Percentiles rank a stretch among this genome's conserved stretches.
These are phyloP conservation scores for Articulospora tetracladia DNA, from an alignment of 495 filamentous ascomycete genomes.

Conservation along the genomic window DNA sequence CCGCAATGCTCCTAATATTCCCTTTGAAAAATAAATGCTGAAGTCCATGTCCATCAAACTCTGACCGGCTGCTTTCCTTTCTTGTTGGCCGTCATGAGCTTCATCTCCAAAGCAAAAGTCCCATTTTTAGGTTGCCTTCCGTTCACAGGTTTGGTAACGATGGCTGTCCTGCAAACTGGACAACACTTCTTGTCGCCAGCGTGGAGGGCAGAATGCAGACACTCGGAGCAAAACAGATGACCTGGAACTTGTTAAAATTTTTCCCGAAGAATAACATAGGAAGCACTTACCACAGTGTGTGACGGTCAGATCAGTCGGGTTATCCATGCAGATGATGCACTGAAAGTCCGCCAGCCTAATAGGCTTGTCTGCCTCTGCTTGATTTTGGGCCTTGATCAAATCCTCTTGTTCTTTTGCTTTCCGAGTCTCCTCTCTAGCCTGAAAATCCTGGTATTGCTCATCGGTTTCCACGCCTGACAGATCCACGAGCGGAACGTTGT, in stretches of 20 bases:
- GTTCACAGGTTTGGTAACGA: conserved; percentile 37
- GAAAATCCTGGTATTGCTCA: conserved; percentile 36
- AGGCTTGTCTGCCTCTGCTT: conserved; percentile 46
- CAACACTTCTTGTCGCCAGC: conserved; percentile 49
- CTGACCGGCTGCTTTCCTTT: conserved; percentile 37
- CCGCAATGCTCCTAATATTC: neutral
- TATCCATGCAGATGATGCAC: conserved; percentile 87
- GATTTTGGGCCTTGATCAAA: conserved; percentile 42
- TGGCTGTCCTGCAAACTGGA: conserved; percentile 51
- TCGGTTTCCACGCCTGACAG: conserved; percentile 53
- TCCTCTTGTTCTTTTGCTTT: conserved; percentile 40
- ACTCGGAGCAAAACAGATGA: conserved; percentile 82
- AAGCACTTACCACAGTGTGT: conserved; percentile 75
- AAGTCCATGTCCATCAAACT: neutral
- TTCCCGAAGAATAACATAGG: neutral
- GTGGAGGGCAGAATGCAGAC: conserved; percentile 70
- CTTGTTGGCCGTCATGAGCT: conserved; percentile 49
- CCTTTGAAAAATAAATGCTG: neutral
- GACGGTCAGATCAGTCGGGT: conserved; percentile 64
- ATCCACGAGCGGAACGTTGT: conserved; percentile 56
- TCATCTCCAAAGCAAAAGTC: conserved; percentile 56
- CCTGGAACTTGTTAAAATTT: conserved; percentile 40
- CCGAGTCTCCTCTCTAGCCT: neutral
- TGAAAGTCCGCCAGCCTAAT: conserved; percentile 53
- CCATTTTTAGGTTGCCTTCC: conserved; percentile 39